phyloP scores from a whole-genome alignment of 257 asterid species.

The Forsythia viridissima region DNA sequence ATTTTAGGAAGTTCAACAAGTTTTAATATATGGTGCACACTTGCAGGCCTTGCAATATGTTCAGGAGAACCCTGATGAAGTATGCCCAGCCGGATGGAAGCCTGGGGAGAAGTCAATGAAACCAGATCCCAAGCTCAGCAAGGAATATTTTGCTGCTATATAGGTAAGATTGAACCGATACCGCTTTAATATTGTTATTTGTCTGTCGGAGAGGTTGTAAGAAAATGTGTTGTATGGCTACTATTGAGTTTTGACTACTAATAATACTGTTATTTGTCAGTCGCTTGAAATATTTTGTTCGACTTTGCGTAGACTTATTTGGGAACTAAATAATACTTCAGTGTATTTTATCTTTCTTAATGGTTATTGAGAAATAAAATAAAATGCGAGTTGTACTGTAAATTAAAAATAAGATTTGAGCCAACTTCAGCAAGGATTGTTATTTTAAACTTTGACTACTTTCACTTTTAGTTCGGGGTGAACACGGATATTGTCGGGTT shows the following conservation, averaged over 20 bases:
- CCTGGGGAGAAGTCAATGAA: constrained; percentile 99
- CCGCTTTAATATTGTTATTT: background rate
- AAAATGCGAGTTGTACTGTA: no score
- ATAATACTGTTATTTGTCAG: no score
- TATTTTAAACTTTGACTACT: no score
- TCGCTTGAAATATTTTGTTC: no score
- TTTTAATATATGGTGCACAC: background rate
- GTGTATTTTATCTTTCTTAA: no score
- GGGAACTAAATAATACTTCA: no score
- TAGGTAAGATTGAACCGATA: constrained; percentile 15
- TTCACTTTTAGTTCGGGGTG: no score
- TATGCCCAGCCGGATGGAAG: constrained; percentile 99
- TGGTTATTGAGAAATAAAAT: no score
- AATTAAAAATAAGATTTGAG: no score
- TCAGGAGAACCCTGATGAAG: constrained; percentile 97
- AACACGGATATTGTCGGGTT: no score
- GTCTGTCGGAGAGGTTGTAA: constrained; percentile 25
- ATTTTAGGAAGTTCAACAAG: background rate
- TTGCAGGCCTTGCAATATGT: constrained; percentile 90
- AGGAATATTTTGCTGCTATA: constrained; percentile 89
- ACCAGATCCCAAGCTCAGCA: constrained; percentile 93
- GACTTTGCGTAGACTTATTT: no score
- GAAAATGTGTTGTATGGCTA: background rate
- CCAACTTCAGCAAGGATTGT: no score
- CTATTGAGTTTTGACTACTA: background rate